phyloP scores from a whole-genome alignment of 257 asterid species.

The Jasminum sambac region DNA sequence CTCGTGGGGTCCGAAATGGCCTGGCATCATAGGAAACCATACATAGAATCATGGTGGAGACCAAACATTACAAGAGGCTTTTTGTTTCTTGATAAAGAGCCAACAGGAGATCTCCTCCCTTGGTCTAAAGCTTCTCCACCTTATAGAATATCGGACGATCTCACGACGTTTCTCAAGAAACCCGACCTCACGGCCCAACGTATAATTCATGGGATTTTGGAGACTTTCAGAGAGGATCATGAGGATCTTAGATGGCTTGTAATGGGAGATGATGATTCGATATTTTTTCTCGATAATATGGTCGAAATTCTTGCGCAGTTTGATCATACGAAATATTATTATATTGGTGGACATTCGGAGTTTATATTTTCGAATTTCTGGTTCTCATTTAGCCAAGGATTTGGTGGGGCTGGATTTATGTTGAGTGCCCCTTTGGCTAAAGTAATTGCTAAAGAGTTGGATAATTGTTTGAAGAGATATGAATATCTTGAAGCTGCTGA shows the following conservation, averaged over 20 bases:
- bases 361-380: conserved; percentile 47
- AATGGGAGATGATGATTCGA: conserved; percentile 74
- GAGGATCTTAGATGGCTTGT: conserved; percentile 58
- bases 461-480: conserved; percentile 48
- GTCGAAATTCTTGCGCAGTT: conserved; percentile 42
- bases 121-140: conserved; percentile 54
- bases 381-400: conserved; percentile 57
- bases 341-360: conserved; percentile 64
- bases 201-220: conserved; percentile 63
- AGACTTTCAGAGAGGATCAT: conserved; percentile 42
- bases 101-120: conserved; percentile 42
- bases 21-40: conserved; percentile 38
- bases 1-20: conserved; percentile 49
- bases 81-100: conserved; percentile 47
- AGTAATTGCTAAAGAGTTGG: conserved; percentile 47
- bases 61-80: conserved; percentile 41
- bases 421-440: conserved; percentile 60
- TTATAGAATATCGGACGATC: conserved; percentile 42
- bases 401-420: conserved; percentile 74
- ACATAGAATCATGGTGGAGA: conserved; percentile 63
- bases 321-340: conserved; percentile 58
- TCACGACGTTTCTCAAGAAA: conserved; percentile 32
- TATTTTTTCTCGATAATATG: conserved; percentile 63
- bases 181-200: conserved; percentile 34
- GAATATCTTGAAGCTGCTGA: conserved; percentile 44